Base-by-base conservation (phyloP, 2,329 filamentous ascomycete genomes). In the Coniochaeta hoffmannii region DNA sequence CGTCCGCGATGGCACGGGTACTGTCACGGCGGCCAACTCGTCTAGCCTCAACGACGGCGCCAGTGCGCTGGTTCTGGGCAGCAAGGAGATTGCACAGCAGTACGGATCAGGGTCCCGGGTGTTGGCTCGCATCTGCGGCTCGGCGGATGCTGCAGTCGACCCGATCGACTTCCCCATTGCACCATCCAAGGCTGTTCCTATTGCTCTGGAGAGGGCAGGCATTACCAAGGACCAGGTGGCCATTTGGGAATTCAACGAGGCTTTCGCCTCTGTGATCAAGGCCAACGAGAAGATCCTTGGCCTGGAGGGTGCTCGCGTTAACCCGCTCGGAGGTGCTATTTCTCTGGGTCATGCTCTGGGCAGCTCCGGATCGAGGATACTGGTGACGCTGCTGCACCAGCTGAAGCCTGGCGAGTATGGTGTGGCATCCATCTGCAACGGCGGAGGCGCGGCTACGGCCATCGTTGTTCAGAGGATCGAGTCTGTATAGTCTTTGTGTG, bases 191-290 rank as follows among this genome's bases (percentile, higher is more conserved):
- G 93, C 93, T 5, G 93, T 97, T 0, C 91, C 93, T 3, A 84
- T 97, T 64, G 92, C 92, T 11, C 79, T 99, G 53, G 82, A 91
- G 71, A 82, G 92, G 56, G 94, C 94, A 1, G 92, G 93, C 11
- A 92, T 99, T 62, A 90, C 84, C 61, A 90, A 92, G 73, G 88
- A 95, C 50, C 89, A 97, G 70, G 90, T 99, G 49, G 86, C 93
- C 5, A 76, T 97, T 22, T 97, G 94, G 93, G 94, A 97, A 71
- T 96, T 99, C 73, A 99, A 99, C 71, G 94, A 99, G 75, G 94
- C 94, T 0, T 99, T 99, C 68, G 93, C 94, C 28, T 90, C 89
- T 4, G 92, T 97, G 30, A 94, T 97, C 71, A 91, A 94, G 69
- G 92, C 93, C 41, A 97, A 97, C 67, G 87, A 90, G 65, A 92